Conservation (phyloP, 768 basidiomycete species). For the Leccinum variicolor region DNA sequence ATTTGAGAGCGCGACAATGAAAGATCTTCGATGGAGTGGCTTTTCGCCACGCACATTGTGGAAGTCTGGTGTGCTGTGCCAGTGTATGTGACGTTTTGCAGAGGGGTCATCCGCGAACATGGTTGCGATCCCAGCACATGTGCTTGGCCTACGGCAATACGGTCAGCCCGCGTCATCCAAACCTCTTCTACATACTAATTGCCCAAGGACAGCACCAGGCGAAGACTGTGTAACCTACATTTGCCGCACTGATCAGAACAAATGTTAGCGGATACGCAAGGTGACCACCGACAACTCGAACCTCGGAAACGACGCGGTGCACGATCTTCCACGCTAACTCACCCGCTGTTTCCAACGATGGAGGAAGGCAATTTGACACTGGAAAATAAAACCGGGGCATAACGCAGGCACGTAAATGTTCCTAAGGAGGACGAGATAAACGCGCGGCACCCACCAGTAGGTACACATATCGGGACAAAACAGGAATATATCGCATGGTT, state of each 20-base stretch:
- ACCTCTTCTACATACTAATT: background rate
- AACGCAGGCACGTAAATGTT: background rate
- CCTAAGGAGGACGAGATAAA: background rate
- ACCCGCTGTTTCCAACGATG: background rate
- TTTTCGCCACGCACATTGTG: background rate
- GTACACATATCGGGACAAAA: background rate
- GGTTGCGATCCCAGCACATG: background rate
- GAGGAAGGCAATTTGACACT: background rate
- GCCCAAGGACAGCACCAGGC: background rate
- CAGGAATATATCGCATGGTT: background rate
- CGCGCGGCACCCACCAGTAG: background rate
- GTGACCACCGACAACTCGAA: background rate
- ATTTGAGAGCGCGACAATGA: background rate
- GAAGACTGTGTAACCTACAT: background rate
- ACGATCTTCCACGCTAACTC: background rate
- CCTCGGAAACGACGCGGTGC: background rate
- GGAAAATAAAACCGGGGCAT: background rate
- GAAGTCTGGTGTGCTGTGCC: background rate
- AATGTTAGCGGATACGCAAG: background rate
- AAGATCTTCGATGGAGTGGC: background rate
- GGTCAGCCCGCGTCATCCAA: background rate
- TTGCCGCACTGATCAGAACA: background rate
- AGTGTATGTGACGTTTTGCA: background rate
- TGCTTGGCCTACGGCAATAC: background rate
- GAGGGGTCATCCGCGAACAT: background rate